Evolutionary conservation across 2,329 filamentous ascomycete genomes (phyloP), one percentile per base, ranked within the genome.

Genomic region (Trichoderma atrobrunneum): DNA sequence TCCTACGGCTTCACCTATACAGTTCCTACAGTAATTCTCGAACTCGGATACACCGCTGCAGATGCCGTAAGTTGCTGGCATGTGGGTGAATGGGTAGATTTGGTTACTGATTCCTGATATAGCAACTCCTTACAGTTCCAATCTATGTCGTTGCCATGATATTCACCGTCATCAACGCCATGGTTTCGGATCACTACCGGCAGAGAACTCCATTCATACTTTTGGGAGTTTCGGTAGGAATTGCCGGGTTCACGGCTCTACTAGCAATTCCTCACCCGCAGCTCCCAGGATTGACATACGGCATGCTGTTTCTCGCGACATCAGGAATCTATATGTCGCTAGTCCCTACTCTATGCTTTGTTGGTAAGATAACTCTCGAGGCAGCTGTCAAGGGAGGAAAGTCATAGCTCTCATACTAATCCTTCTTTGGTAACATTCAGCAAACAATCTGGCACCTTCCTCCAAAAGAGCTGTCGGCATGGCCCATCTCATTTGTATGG

Each of bases 41-140:
- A 43, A 10, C 18, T 43, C 3, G 39, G 39, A 43, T 43, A 43
- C 18, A 43, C 39, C 16, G 39, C 39, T 43, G 39, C 39, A 43
- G 18, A 43, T 43, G 39, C 39, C 39, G 39, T 43, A 43, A 43
- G 39, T 43, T 43, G 39, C 18, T 43, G 39, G 39, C 18, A n/a
- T n/a, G 8, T n/a, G 18, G 1, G 18, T n/a, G n/a, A 8, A n/a
- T n/a, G 0, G 39, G 8, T 43, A 43, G 39, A 43, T 43, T n/a
- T 43, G 18, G 26, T 39, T 67, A 14, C 64, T 67, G 24, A 67
- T 16, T 28, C 18, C 1, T 28, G n/a, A 16, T n/a, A 21, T 39
- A 67, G 64, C 64, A 67, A 57, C 64, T 67, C 3, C 64, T 67
- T 26, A 67, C 64, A n/a, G 36, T 67, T 67, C 64, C 64, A 16